Evolutionary conservation across 2,329 filamentous ascomycete genomes (phyloP), one percentile per base, ranked within the genome.

Genomic region (Colletotrichum sp.): DNA sequence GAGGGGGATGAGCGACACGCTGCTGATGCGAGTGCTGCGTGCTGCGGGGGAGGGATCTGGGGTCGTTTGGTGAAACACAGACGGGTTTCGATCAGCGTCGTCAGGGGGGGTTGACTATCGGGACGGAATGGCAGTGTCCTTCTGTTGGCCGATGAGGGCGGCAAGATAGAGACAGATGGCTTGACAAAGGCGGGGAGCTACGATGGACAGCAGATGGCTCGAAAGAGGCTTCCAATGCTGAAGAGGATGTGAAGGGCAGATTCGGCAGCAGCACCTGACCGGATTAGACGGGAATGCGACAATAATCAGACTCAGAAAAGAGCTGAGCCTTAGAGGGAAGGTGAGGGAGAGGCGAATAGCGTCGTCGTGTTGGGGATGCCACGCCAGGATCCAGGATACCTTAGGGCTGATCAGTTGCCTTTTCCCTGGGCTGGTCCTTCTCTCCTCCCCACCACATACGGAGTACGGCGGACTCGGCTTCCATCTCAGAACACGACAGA

Each of bases 31-130:
- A 60, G 32, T 60, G 65, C 65, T 55, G 67, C 36, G 26, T 52
- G 73, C 70, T 69, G 74, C 71, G 65, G 74, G 71, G 65, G 70
- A 76, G 70, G 74, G 70, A 76, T 76, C 74, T 76, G 71, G 61
- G 74, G 74, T 74, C 64, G 57, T 74, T 69, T 74, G 59, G 71
- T 76, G 74, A 76, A 76, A 76, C 74, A 52, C 64, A 76, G 74
- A 57, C 64, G 28, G 74, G 74, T 76, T 76, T 74, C 59, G 65
- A 73, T 69, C 64, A 34, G 57, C 70, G 64, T 68, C 64, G 64
- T 26, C 71, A 65, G 57, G 57, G 59, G 43, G 70, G 64, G 57
- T 39, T 32, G 26, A 24, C 34, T 16, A 59, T 28, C n/a, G 30
- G 59, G 59, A 43, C 39, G 39, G 39, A 43, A 61, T 34, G 18